Evolutionary conservation across 345 rosid genomes (phyloP).

Genomic region (Syzygium oleosum): DNA sequence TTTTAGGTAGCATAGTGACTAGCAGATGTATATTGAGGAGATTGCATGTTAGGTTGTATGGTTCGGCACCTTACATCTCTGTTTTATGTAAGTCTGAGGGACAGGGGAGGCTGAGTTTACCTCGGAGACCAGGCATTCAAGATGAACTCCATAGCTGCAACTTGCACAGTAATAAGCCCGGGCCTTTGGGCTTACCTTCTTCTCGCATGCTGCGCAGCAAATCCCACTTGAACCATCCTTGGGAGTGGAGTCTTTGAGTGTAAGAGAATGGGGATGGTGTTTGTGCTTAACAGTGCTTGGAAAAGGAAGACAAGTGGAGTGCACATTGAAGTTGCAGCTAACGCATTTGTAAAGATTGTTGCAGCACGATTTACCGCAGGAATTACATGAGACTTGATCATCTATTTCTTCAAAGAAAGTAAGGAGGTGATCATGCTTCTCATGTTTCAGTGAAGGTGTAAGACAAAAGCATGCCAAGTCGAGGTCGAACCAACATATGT

Average conservation of each 20-base stretch:
- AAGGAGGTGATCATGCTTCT: background rate
- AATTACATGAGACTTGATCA: background rate
- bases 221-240: background rate
- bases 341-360: background rate
- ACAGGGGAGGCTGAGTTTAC: background rate
- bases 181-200: background rate
- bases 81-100: background rate
- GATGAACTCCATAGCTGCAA: constrained; percentile 9
- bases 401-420: background rate
- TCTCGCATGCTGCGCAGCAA: background rate
- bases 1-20: background rate
- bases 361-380: background rate
- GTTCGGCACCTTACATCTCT: background rate
- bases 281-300: background rate
- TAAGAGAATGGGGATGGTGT: background rate
- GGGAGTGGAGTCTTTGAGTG: background rate
- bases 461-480: background rate
- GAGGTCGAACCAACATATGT: background rate
- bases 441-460: background rate
- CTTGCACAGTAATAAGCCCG: constrained; percentile 6
- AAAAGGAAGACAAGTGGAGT: background rate
- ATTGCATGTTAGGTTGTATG: background rate
- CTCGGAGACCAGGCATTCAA: background rate
- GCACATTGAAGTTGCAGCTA: background rate
- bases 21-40: background rate